A percentile compares a stretch with the other conserved stretches of the same genome.
phyloP scores from a whole-genome alignment of 1,139 yeast species.

The Pichia terricola region DNA sequence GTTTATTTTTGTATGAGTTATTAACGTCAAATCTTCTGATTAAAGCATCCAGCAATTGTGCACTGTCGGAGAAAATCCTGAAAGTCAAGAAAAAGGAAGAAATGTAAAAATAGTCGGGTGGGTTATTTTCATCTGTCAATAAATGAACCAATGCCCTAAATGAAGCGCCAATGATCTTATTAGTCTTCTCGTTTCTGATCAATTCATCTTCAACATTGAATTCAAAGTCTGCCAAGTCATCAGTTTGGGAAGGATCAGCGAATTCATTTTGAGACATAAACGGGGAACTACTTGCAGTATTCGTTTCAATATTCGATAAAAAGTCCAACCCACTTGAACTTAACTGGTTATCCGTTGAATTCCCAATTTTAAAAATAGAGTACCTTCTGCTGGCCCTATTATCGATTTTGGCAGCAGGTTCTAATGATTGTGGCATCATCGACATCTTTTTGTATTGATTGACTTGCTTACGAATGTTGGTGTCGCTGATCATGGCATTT shows the following conservation, averaged over 20 bases:
- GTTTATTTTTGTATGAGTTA: constrained; percentile 28
- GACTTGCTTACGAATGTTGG: constrained; percentile 25
- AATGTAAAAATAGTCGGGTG: constrained; percentile 60
- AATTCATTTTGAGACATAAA: constrained; percentile 20
- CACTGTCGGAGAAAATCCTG: constrained; percentile 62
- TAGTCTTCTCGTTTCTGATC: constrained; percentile 29
- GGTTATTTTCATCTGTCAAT: constrained; percentile 61
- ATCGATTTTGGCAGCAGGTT: background rate
- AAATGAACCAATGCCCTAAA: constrained; percentile 64
- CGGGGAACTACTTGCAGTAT: constrained; percentile 16
- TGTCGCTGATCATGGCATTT: constrained; percentile 44
- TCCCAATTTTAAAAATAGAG: constrained; percentile 54
- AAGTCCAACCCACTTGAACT: constrained; percentile 52
- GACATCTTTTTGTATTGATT: constrained; percentile 12
- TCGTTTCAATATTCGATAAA: constrained; percentile 26
- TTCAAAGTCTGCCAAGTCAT: constrained; percentile 7
- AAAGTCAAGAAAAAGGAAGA: constrained; percentile 78
- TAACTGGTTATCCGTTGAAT: constrained; percentile 41
- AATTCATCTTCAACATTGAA: constrained; percentile 34
- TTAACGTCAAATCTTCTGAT: constrained; percentile 54
- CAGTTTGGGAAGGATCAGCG: constrained; percentile 6
- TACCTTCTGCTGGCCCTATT: constrained; percentile 32
- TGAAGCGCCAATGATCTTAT: constrained; percentile 59
- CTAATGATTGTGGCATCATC: background rate
- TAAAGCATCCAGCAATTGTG: constrained; percentile 61